Base-by-base conservation (phyloP, 2,329 filamentous ascomycete genomes). In the Monilinia laxa region DNA sequence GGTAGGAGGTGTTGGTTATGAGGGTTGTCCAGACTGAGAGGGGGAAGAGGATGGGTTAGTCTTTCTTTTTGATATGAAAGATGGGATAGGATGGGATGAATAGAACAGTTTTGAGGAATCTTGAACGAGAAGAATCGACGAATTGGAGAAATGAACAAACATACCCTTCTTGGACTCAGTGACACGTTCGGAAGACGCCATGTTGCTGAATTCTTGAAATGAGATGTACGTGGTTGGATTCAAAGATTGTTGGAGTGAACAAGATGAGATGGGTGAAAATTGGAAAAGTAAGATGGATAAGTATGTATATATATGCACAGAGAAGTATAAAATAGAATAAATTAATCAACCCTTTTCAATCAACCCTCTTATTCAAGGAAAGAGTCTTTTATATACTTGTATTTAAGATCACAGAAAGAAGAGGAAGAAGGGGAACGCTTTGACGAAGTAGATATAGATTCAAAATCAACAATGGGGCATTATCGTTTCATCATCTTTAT, bases 1-100 rank as follows among this genome's bases (percentile, higher is more conserved):
- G 87, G 78, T 96, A 96, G 73, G 84, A 83, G 59, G 86, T 87
- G 79, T 95, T 96, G 68, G 92, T 96, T 76, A 97, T 93, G 71
- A 96, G 84, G 14, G 89, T 91, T 38, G 91, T 92, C 92, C 92
- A 97, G 76, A 95, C 92, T 91, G 77, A 12, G 31, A n/a, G 76
- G 10, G 28, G 31, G 31, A 16, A 3, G n/a, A 38, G 35, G 25
- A n/a, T 0, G n/a, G 58, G 20, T 68, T 49, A 69, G 63, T 70
- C 51, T 68, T 42, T 40, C 55, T 23, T 47, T 12, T 42, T 25
- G 57, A 11, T n/a, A n/a, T 18, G 18, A 42, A 14, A 38, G 38
- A 31, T 55, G 53, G 11, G 52, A 28, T 55, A n/a, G 9, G 55
- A 57, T 28, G 45, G 9, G 31, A 42, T 16, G 10, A 16, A 42